phyloP scores from a whole-genome alignment of 768 basidiomycete genomes.

The Phylloporus sp. region DNA sequence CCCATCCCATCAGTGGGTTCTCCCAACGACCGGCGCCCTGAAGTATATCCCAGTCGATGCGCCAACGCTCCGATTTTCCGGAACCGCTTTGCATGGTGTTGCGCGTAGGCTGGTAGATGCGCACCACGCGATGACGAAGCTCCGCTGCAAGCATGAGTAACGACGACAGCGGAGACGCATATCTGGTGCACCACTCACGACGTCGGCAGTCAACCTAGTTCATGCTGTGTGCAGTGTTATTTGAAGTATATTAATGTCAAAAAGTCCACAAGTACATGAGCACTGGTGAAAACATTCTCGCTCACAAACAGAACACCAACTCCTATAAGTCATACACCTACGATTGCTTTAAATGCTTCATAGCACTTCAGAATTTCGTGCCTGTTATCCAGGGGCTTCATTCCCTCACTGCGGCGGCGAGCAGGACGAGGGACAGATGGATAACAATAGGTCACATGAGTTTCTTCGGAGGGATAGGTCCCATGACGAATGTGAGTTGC shows the following conservation, averaged over 20 bases:
- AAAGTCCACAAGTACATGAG: no score
- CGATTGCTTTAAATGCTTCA: neutral
- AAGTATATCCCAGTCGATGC: constrained; percentile 92
- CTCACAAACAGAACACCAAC: no score
- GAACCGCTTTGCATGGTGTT: constrained; percentile 95
- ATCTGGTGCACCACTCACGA: constrained; percentile 85
- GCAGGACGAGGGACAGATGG: neutral
- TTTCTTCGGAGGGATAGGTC: neutral
- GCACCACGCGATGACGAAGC: constrained; percentile 79
- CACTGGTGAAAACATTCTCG: no score
- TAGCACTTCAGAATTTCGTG: neutral
- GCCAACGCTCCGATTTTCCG: constrained; percentile 82
- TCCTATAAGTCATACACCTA: no score
- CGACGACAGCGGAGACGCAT: constrained; percentile 22
- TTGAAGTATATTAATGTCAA: no score
- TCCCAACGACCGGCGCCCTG: constrained; percentile 92
- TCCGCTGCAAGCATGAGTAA: constrained; percentile 46
- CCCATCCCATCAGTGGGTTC: constrained; percentile 97
- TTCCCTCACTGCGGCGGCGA: neutral
- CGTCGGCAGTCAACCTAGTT: constrained; percentile 76
- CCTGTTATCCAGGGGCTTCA: neutral
- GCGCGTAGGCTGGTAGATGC: constrained; percentile 89
- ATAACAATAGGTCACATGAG: neutral
- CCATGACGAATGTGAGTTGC: neutral
- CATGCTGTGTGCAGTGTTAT: no score